A percentile compares a stretch with the other conserved stretches of the same genome.
Evolutionary conservation across 1,139 yeast species (phyloP).

Genomic region (Candida neerlandica): DNA sequence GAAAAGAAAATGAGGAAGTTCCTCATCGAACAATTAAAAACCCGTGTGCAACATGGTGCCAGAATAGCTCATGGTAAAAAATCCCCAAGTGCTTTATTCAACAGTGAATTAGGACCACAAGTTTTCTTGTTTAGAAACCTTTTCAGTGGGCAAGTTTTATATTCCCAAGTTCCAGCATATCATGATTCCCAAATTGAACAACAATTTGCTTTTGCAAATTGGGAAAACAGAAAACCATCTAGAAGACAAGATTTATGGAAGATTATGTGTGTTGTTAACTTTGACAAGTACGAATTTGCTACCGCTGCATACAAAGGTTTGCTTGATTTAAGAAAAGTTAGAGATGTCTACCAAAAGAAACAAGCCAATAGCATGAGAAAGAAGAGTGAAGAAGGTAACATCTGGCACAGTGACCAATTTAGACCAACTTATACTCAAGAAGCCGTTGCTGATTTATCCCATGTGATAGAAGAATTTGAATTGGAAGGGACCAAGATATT

Average conservation of each 20-base stretch:
- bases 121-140: constrained; percentile 81
- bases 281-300: constrained; percentile 65
- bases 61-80: constrained; percentile 45
- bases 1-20: constrained; percentile 55
- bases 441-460: constrained; percentile 83
- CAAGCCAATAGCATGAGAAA: constrained; percentile 72
- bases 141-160: constrained; percentile 86
- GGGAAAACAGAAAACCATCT: constrained; percentile 84
- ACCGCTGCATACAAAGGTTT: constrained; percentile 75
- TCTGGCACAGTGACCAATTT: constrained; percentile 84
- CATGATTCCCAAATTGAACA: constrained; percentile 72
- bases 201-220: constrained; percentile 77
- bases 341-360: constrained; percentile 62
- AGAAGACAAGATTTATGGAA: constrained; percentile 89
- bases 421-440: constrained; percentile 92
- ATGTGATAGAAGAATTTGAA: constrained; percentile 65
- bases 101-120: constrained; percentile 66
- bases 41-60: constrained; percentile 47
- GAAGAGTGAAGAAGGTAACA: constrained; percentile 74
- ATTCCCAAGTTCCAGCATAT: constrained; percentile 79
- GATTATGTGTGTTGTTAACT: constrained; percentile 82
- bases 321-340: constrained; percentile 68
- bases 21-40: constrained; percentile 50
- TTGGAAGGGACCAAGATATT: constrained; percentile 52
- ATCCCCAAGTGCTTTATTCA: constrained; percentile 31